Evolutionary conservation across 1,139 yeast genomes (phyloP).

Genomic region (Fermentozyma sake): DNA sequence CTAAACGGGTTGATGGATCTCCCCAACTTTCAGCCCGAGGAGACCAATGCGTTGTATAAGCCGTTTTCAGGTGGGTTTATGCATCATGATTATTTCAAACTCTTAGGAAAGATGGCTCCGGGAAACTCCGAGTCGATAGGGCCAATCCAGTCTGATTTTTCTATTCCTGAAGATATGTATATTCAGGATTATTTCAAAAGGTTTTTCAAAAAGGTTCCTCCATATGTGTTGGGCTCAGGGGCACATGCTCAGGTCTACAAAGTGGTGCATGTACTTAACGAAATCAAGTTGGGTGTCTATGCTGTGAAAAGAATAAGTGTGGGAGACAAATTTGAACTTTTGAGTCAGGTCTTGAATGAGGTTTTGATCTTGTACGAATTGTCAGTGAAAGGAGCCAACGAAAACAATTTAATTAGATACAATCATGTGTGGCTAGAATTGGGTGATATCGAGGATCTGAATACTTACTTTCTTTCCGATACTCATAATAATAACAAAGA

Average conservation of each 20-base stretch:
- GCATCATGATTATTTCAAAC: slow-evolving; percentile 39
- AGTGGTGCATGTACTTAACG: slow-evolving; percentile 75
- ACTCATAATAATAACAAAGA: slow-evolving; percentile 4
- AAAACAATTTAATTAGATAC: slow-evolving; percentile 68
- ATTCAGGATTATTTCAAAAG: slow-evolving; percentile 72
- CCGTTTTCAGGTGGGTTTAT: slow-evolving; percentile 20
- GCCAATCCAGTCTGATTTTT: slow-evolving; percentile 2
- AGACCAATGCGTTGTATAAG: slow-evolving; percentile 1
- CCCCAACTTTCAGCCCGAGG: too few relatives aligned
- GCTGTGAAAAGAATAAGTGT: slow-evolving; percentile 83
- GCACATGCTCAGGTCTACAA: slow-evolving; percentile 81
- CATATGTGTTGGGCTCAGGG: slow-evolving; percentile 62
- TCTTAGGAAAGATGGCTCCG: slow-evolving; percentile 23
- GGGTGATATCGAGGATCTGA: slow-evolving; percentile 51
- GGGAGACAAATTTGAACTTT: slow-evolving; percentile 66
- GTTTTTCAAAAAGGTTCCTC: slow-evolving; percentile 52
- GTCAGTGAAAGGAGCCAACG: slow-evolving; percentile 36
- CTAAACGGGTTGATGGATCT: too few relatives aligned
- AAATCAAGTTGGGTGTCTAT: slow-evolving; percentile 68
- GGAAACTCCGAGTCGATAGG: slow-evolving; percentile 8
- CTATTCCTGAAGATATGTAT: slow-evolving; percentile 42
- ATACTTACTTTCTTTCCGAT: slow-evolving; percentile 22
- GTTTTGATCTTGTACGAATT: slow-evolving; percentile 60
- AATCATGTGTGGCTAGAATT: slow-evolving; percentile 91
- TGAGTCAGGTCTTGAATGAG: slow-evolving; percentile 69